Percentiles rank a stretch among this genome's conserved stretches.
Conservation (phyloP, 169 alveolate genomes). For the Perkinsus marinus region DNA sequence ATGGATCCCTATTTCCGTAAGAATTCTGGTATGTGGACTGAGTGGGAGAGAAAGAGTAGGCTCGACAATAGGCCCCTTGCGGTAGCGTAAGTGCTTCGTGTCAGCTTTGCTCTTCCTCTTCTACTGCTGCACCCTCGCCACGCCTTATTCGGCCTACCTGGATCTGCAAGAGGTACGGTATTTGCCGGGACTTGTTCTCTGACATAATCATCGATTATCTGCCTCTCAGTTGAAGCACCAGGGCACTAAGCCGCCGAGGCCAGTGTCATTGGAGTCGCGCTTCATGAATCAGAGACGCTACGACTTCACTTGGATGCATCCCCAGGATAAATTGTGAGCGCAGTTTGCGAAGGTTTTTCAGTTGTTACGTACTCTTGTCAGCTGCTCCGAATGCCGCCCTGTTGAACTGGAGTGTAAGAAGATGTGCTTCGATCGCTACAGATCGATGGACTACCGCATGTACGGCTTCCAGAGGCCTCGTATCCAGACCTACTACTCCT, state of each 20-base stretch:
- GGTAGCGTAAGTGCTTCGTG: slow-evolving; percentile 17
- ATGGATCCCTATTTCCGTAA: slow-evolving; percentile 33
- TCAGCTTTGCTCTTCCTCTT: slow-evolving; percentile 20
- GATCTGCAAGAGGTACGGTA: background rate
- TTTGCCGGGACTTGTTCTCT: background rate
- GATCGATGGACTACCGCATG: background rate
- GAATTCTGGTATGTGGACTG: slow-evolving; percentile 32
- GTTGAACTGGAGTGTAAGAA: slow-evolving; percentile 54
- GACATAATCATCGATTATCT: background rate
- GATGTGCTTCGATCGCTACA: slow-evolving; percentile 40
- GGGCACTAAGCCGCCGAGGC: background rate
- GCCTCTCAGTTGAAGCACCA: background rate
- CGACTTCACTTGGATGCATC: background rate
- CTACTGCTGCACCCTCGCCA: slow-evolving; percentile 26
- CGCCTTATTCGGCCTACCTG: background rate
- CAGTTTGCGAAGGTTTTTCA: background rate
- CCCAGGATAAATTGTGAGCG: background rate
- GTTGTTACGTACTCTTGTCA: background rate
- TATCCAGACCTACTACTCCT: background rate
- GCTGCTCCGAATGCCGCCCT: slow-evolving; percentile 60
- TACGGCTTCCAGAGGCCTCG: background rate
- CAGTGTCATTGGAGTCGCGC: background rate
- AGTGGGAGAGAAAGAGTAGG: slow-evolving; percentile 30
- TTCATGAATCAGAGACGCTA: background rate
- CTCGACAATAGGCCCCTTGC: background rate